These are phyloP conservation scores for Aspergillus incahuasiensis DNA, from an alignment of 495 filamentous ascomycete species.

Conservation along the genomic window DNA sequence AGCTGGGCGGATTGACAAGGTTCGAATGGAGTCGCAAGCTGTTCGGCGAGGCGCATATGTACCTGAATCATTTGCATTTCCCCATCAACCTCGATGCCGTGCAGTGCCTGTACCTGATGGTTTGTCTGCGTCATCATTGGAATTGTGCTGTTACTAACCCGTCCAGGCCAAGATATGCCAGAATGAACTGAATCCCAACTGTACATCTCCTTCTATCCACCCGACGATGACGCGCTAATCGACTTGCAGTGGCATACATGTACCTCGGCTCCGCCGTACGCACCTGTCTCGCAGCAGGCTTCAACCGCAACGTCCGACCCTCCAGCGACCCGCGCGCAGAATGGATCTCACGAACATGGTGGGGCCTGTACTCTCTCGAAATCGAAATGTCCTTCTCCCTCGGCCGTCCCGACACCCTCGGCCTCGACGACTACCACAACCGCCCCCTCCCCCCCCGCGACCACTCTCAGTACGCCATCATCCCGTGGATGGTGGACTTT, in stretches of 20 bases:
- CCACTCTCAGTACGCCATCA: conserved; percentile 37
- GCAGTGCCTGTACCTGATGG: conserved; percentile 40
- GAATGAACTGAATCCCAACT: conserved; percentile 40
- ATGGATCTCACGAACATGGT: conserved; percentile 43
- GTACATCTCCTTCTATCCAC: conserved; percentile 16
- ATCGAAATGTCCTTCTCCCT: conserved; percentile 43
- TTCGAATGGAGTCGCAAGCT: conserved; percentile 43
- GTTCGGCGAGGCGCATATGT: conserved; percentile 37
- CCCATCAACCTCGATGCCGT: conserved; percentile 40
- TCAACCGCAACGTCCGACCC: conserved; percentile 33
- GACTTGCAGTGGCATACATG: conserved; percentile 38
- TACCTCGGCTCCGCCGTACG: conserved; percentile 39
- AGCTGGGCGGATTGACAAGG: conserved; percentile 31
- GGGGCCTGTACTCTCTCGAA: conserved; percentile 40
- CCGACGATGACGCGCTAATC: neutral
- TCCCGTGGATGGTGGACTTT: conserved; percentile 42
- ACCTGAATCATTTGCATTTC: conserved; percentile 34
- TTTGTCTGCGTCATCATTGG: too few relatives aligned
- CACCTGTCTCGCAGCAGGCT: conserved; percentile 39
- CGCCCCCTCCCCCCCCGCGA: conserved; percentile 35
- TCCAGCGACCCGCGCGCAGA: conserved; percentile 32
- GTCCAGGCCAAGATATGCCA: conserved; percentile 39
- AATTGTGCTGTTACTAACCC: too few relatives aligned
- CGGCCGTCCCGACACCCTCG: conserved; percentile 38
- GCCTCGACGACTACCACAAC: conserved; percentile 43